Base-by-base conservation (phyloP, 371 early-diverging fungal species). In the Massospora cicadina region DNA sequence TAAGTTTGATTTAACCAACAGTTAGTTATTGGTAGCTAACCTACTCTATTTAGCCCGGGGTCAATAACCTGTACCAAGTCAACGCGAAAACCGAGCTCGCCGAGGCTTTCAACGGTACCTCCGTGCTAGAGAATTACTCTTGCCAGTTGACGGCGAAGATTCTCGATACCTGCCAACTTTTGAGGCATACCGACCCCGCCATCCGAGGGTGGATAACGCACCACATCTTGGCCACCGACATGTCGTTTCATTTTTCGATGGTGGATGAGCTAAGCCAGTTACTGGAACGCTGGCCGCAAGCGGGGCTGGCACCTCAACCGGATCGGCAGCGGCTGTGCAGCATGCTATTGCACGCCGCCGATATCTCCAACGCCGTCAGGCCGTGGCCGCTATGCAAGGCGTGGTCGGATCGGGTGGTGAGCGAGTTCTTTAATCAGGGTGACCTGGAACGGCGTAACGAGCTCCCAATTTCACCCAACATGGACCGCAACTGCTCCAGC, bases 11-110 rank as follows among this genome's bases (percentile, higher is more conserved):
- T 54, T 62, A 57, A 7, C 33, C 29, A 26, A 24, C 7, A 5
- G n/a, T n/a, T n/a, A n/a, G 24, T 17, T 57, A 13, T 7, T 5
- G 7, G 5, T 25, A 12, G 23, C 31, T 61, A 13, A 53, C 1
- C 55, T 28, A 31, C 7, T 12, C n/a, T 59, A n/a, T 56, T 65
- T 75, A 88, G 88, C 92, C 93, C 2, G 94, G 94, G 17, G 75
- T 83, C 60, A 93, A 93, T 77, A 94, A 94, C 67, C 76, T 86
- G 28, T 94, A 77, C 67, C 88, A 93, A 74, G 82, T 88, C 61
- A 90, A 93, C 67, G 79, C 90, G 27, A 75, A 85, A 55, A 89
- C 90, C 2, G 82, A 85, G 12, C 70, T 90, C 5, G 85, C 89
- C 0, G 67, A 73, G 55, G 67, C 73, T 64, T 89, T 87, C 68